These are phyloP conservation scores for Cyberlindnera meyerae DNA, from an alignment of 805 yeast genomes.

Conservation along the genomic window DNA sequence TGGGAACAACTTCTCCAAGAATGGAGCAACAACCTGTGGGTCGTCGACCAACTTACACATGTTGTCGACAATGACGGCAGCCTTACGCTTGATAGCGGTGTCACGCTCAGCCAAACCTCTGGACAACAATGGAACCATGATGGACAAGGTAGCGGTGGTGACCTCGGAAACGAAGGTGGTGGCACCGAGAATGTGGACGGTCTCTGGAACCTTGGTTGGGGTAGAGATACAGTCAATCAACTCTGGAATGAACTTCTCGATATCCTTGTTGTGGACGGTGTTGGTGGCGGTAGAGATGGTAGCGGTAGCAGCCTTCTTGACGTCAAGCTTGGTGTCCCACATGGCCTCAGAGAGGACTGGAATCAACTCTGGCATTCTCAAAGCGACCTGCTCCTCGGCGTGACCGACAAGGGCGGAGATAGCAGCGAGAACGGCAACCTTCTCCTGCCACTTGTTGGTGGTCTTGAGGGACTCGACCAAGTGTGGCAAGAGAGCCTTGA, in stretches of 20 bases:
- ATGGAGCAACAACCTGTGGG: constrained; percentile 99
- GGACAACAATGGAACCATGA: constrained; percentile 97
- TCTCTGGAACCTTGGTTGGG: constrained; percentile 97
- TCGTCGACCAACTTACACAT: constrained; percentile 99
- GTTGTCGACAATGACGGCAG: constrained; percentile 99
- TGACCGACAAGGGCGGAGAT: constrained; percentile 84
- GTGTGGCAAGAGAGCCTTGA: constrained; percentile 85
- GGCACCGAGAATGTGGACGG: constrained; percentile 98
- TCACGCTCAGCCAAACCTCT: constrained; percentile 99
- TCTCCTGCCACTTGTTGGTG: constrained; percentile 97
- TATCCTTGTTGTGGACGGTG: constrained; percentile 99
- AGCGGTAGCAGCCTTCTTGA: constrained; percentile 91
- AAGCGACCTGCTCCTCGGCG: constrained; percentile 93
- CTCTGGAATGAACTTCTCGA: constrained; percentile 97
- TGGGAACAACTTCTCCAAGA: constrained; percentile 93
- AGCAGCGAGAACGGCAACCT: constrained; percentile 83
- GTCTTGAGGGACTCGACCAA: constrained; percentile 60
- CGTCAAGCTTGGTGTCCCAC: constrained; percentile 99
- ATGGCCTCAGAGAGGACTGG: constrained; percentile 98
- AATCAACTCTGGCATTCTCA: constrained; percentile 99
- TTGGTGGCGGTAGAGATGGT: constrained; percentile 96
- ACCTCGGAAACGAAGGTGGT: constrained; percentile 99
- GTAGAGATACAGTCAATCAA: constrained; percentile 94
- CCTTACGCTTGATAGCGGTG: constrained; percentile 98
- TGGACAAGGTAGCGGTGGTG: constrained; percentile 98